A percentile compares a stretch with the other conserved stretches of the same genome.
phyloP scores from a whole-genome alignment of 2,329 filamentous ascomycete genomes.

The Fusarium lyarnte region DNA sequence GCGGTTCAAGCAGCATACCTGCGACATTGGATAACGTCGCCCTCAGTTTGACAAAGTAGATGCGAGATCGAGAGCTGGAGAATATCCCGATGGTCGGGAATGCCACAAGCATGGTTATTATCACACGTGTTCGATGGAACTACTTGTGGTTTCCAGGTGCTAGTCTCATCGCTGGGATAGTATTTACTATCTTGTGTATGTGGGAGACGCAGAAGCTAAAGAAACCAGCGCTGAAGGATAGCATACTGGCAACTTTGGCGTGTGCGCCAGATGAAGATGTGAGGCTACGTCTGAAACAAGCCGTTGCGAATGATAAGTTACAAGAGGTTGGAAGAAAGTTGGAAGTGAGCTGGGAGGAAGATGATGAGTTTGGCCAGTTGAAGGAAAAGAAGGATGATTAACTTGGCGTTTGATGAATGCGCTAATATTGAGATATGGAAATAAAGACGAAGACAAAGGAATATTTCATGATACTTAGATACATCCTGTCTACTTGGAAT shows the following conservation, averaged over 20 bases:
- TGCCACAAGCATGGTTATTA: background rate
- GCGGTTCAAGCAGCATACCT: background rate
- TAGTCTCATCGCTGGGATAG: background rate
- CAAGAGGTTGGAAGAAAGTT: background rate
- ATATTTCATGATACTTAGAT: background rate
- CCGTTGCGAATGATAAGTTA: background rate
- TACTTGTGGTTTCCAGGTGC: background rate
- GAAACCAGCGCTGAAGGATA: background rate
- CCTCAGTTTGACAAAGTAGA: conserved; percentile 19
- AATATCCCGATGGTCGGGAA: background rate
- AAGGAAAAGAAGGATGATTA: background rate
- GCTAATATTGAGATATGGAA: fast-evolving
- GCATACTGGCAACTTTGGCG: background rate
- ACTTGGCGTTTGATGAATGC: background rate
- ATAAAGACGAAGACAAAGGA: background rate
- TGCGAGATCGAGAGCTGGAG: conserved; percentile 3
- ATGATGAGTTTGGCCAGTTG: background rate
- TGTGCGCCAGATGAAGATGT: background rate
- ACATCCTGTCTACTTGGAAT: background rate
- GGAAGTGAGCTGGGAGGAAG: background rate
- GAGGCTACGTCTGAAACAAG: background rate
- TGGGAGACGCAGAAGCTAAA: background rate
- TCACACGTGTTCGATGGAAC: background rate
- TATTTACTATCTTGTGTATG: background rate
- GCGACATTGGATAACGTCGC: conserved; percentile 1